Conservation (phyloP, 139 green algal species). For the Microglena sp. region DNA sequence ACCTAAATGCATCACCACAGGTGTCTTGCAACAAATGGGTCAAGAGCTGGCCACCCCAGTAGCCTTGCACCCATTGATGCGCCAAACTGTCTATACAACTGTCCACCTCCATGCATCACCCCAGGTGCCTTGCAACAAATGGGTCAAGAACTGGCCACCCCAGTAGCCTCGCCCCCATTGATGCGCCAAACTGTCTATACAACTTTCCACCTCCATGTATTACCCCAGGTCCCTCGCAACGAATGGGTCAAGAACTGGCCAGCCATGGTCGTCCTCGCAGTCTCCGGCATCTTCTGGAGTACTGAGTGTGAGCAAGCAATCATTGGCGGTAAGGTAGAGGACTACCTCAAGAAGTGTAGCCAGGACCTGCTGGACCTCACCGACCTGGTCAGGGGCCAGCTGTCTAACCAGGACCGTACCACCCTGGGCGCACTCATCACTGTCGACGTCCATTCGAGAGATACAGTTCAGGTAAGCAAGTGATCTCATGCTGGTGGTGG, state of each 20-base stretch:
- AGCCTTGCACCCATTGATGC: too few relatives aligned
- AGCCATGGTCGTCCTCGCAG: slow-evolving; percentile 68
- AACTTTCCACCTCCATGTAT: too few relatives aligned
- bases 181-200: too few relatives aligned
- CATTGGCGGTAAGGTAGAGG: slow-evolving; percentile 4
- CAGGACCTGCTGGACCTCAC: slow-evolving; percentile 63
- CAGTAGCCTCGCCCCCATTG: too few relatives aligned
- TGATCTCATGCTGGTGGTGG: slow-evolving; percentile 18
- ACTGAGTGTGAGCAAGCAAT: slow-evolving; percentile 56
- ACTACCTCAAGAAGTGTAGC: neutral
- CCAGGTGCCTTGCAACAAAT: too few relatives aligned
- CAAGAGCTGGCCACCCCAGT: too few relatives aligned
- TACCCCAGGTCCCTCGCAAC: slow-evolving; percentile 33
- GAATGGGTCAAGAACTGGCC: slow-evolving; percentile 72
- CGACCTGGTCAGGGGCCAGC: slow-evolving; percentile 55
- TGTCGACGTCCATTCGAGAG: slow-evolving; percentile 69
- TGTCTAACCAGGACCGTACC: slow-evolving; percentile 42
- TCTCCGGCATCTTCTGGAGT: slow-evolving; percentile 56
- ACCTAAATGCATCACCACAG: too few relatives aligned
- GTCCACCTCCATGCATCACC: too few relatives aligned
- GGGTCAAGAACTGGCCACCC: too few relatives aligned
- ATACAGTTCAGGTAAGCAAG: slow-evolving; percentile 59
- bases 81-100: too few relatives aligned
- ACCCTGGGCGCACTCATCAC: slow-evolving; percentile 73
- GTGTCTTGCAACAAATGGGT: too few relatives aligned